A percentile compares a stretch with the other conserved stretches of the same genome.
phyloP scores from a whole-genome alignment of 257 asterid genomes.

The Anisodus tanguticus region DNA sequence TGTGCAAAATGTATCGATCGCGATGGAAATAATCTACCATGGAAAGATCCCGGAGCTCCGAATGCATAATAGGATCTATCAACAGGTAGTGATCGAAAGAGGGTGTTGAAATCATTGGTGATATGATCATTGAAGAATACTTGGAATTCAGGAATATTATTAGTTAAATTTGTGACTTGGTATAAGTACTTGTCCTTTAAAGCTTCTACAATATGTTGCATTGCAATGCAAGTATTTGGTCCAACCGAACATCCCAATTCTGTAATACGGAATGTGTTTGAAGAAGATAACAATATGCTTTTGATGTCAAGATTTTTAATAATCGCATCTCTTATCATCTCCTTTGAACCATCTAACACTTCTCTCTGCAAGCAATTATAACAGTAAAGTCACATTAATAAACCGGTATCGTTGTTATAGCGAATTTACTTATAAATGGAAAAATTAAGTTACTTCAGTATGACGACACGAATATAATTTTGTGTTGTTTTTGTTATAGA shows the following conservation, averaged over 20 bases:
- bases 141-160: slow-evolving; percentile 35
- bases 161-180: neutral
- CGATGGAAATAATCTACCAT: slow-evolving; percentile 38
- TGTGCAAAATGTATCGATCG: slow-evolving; percentile 30
- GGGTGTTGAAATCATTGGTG: too few species aligned
- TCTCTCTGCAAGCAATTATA: neutral
- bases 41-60: slow-evolving; percentile 47
- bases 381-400: neutral
- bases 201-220: slow-evolving; percentile 35
- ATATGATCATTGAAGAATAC: slow-evolving; percentile 48
- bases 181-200: slow-evolving; percentile 14
- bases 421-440: too few species aligned
- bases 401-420: too few species aligned
- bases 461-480: too few species aligned
- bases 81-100: too few species aligned
- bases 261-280: slow-evolving; percentile 25
- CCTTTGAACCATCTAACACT: neutral
- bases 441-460: too few species aligned
- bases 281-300: neutral
- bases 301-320: neutral
- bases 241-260: slow-evolving; percentile 49
- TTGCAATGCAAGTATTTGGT: slow-evolving; percentile 39
- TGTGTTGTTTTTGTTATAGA: too few species aligned
- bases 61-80: slow-evolving; percentile 33
- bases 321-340: slow-evolving; percentile 30